phyloP scores from a whole-genome alignment of 1,139 yeast genomes.

The Hemisphaericaspora xylofermentans region DNA sequence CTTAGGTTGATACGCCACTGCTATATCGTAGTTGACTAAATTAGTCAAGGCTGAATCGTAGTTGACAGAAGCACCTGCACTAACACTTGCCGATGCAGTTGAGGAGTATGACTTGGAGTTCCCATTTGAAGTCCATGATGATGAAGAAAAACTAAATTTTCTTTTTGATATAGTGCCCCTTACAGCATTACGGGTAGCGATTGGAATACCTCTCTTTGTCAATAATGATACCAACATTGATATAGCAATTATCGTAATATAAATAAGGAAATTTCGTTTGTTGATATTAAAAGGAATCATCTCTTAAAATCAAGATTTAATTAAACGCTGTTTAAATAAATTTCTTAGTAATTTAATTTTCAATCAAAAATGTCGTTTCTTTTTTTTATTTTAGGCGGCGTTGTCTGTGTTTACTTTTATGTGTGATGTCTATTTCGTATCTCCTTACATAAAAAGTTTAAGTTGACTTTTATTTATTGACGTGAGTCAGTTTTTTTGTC shows the following conservation, averaged over 20 bases:
- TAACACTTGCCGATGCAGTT: slow-evolving; percentile 12
- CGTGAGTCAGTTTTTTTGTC: no score
- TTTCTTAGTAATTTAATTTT: no score
- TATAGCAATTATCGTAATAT: slow-evolving; percentile 18
- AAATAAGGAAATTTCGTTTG: slow-evolving; percentile 4
- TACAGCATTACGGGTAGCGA: slow-evolving; percentile 8
- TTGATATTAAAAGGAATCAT: slow-evolving; percentile 3
- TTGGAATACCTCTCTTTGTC: slow-evolving; percentile 22
- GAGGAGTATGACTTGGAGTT: slow-evolving; percentile 10
- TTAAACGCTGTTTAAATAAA: no score
- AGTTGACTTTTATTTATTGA: no score
- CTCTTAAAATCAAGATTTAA: no score
- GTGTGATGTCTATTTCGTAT: no score
- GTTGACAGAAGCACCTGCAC: slow-evolving; percentile 15
- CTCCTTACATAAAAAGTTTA: no score
- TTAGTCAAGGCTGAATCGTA: slow-evolving; percentile 22
- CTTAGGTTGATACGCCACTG: slow-evolving; percentile 75
- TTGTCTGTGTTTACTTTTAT: no score
- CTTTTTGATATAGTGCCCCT: slow-evolving; percentile 10
- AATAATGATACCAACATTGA: slow-evolving; percentile 31
- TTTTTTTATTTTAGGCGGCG: no score
- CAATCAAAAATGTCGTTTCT: no score
- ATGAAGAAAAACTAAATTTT: slow-evolving; percentile 20
- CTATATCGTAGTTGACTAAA: slow-evolving; percentile 47
- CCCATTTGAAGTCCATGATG: slow-evolving; percentile 20